Base-by-base conservation (phyloP, 495 filamentous ascomycete genomes). In the Hamigera avellanea region DNA sequence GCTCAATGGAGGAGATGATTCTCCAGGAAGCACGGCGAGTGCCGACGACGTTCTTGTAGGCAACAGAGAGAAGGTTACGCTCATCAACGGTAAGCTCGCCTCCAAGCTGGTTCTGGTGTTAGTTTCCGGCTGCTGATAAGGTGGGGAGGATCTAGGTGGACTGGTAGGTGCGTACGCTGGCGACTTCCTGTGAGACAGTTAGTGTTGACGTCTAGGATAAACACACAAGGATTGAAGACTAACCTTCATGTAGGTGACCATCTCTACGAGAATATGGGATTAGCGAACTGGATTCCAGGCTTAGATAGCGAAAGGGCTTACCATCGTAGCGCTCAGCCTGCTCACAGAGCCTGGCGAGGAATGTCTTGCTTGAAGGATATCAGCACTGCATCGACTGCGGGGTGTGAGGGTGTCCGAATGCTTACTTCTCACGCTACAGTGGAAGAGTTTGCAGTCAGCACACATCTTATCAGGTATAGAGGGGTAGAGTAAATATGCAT, bases 271-370 rank as follows among this genome's bases (percentile, higher is more conserved):
- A 31, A 15, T 39, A 27, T 37, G 42, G 34, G 38, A 38, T 66
- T 41, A 62, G 55, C 40, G 46, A 29, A 32, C 27, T 25, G 26
- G 18, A n/a, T 15, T 6, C 5, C 28, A 15, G 28, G 28, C 14
- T 30, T 13, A 23, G 9, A 23, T 23, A 23, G 14, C 5, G 28
- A 15, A 30, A 49, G 25, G 36, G 35, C 80, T 66, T 68, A 86
- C 80, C 91, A 86, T 99, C 91, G 64, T 99, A 99, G 62, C 91
- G 91, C 78, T 99, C 91, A 57, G 91, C 91, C 81, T 99, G 91
- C 84, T 99, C 91, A 75, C 91, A 96, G 60, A 99, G 86, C 72
- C 91, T 80, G 58, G 91, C 91, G 61, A 99, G 86, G 76, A 99
- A 99, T 53, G 91, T 99, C 81, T 99, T 96, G 83, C 93, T 98